Base-by-base conservation (phyloP, 2,329 filamentous ascomycete genomes). In the Sarocladium strictum region DNA sequence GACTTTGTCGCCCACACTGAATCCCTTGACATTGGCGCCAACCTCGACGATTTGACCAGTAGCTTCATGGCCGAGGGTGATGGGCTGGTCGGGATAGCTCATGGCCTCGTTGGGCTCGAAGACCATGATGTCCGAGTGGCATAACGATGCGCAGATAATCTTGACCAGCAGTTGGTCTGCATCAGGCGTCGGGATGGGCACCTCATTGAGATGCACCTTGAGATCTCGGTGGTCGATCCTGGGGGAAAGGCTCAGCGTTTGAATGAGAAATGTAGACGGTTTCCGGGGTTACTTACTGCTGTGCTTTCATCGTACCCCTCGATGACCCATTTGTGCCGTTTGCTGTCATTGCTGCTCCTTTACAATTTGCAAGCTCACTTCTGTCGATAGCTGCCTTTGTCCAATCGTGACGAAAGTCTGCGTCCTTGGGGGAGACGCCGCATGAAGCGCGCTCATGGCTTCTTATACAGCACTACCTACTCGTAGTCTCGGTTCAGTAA, bases 31-130 rank as follows among this genome's bases (percentile, higher is more conserved):
- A 37, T 60, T 72, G 14, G 74, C 72, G 1, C 84, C 84, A 37
- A 78, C 67, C 60, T 83, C 78, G 32, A 80, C 74, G 15, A 87
- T 75, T 49, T 75, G 72, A 4, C 85, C 85, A 1, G 82, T 84
- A 59, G 85, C 85, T 62, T 88, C 85, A 63, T 88, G 85, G 53
- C 83, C 80, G n/a, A 65, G 58, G 3, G 55, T 63, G 52, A 54
- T 60, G 19, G 54, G 62, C 55, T 33, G 63, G 52, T 33, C 63
- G 21, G 54, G 64, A 24, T 59, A 54, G 52, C 27, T 56, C 58
- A 43, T 57, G 54, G 10, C 59, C 55, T 17, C 57, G 40, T 40
- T 60, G 49, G 6, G 57, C 57, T 35, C 58, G 50, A 23, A 59
- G 40, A 56, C 43, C 54, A 56, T 56, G 15, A 56, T 53, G 40